phyloP scores from a whole-genome alignment of 2,329 filamentous ascomycete species.

The Monilinia fructigena region DNA sequence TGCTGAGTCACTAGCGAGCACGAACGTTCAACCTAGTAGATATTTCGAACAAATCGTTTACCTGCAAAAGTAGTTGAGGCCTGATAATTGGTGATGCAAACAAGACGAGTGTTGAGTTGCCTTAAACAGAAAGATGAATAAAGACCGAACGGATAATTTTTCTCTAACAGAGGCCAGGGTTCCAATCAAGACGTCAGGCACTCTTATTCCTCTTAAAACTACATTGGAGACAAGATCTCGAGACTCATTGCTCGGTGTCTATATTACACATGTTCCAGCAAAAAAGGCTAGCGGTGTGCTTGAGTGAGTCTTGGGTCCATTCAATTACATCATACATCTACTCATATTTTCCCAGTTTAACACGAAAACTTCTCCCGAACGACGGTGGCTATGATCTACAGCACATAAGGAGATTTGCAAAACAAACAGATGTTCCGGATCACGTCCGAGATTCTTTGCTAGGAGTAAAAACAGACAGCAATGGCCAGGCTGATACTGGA shows the following conservation, averaged over 20 bases:
- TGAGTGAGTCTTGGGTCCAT: constrained; percentile 52
- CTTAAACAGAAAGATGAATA: constrained; percentile 2
- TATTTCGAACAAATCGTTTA: background rate
- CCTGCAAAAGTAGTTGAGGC: background rate
- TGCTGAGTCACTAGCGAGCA: constrained; percentile 3
- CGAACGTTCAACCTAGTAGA: background rate
- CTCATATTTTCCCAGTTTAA: constrained; percentile 47
- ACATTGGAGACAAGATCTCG: constrained; percentile 61
- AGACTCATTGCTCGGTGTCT: constrained; percentile 59
- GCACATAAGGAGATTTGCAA: constrained; percentile 75
- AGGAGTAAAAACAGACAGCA: constrained; percentile 50
- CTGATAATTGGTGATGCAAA: background rate
- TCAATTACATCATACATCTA: constrained; percentile 28
- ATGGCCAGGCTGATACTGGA: constrained; percentile 49
- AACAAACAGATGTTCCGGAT: constrained; percentile 64
- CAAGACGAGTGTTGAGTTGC: background rate
- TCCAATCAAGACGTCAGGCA: constrained; percentile 4
- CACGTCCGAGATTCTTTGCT: constrained; percentile 57
- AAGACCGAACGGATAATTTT: background rate
- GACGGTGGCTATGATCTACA: constrained; percentile 63
- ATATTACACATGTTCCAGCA: constrained; percentile 69
- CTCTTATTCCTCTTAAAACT: constrained; percentile 62
- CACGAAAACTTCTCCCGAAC: constrained; percentile 57
- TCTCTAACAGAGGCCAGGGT: background rate
- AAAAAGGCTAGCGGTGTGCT: constrained; percentile 71